phyloP scores from a whole-genome alignment of 106 monocot species.

The Narthecium ossifragum region DNA sequence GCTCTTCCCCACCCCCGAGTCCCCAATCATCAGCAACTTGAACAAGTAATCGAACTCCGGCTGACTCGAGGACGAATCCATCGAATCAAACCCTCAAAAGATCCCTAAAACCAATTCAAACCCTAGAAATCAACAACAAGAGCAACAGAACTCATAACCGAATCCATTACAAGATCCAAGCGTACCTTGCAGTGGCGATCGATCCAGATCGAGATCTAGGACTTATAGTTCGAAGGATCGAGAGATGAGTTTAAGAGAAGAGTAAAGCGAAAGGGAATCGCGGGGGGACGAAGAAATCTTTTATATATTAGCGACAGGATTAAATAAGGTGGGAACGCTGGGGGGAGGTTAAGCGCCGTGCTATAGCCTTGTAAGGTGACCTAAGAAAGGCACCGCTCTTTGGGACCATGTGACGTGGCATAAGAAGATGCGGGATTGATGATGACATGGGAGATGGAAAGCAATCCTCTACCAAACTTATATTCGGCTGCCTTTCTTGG shows the following conservation, averaged over 20 bases:
- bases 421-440: too few species aligned
- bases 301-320: too few species aligned
- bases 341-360: too few species aligned
- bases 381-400: too few species aligned
- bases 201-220: background rate
- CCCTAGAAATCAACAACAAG: background rate
- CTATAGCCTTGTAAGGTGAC: too few species aligned
- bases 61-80: conserved; percentile 58
- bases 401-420: too few species aligned
- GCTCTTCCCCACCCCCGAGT: conserved; percentile 97
- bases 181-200: background rate
- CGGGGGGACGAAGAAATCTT: conserved; percentile 4
- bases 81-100: conserved; percentile 3
- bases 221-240: background rate
- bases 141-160: background rate
- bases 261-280: background rate
- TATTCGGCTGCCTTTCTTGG: too few species aligned
- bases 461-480: too few species aligned
- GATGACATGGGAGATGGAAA: too few species aligned
- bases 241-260: background rate
- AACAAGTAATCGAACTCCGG: conserved; percentile 95
- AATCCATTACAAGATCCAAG: background rate
- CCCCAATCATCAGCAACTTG: conserved; percentile 88
- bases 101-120: background rate
- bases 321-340: too few species aligned